Evolutionary conservation across 2,329 filamentous ascomycete species (phyloP).

Genomic region (Acephala macrosclerotiorum): DNA sequence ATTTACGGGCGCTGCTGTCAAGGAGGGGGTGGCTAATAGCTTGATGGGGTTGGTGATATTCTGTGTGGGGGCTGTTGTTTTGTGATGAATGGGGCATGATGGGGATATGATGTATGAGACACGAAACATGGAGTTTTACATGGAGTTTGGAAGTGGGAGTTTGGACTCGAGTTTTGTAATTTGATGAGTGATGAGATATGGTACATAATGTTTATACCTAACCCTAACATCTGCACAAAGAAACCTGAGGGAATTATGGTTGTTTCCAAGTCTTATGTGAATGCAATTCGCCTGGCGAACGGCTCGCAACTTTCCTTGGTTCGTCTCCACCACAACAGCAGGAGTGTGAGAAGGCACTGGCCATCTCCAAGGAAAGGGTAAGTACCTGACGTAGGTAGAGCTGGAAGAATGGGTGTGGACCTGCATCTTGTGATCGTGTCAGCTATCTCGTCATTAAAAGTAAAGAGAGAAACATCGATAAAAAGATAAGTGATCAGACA

Average conservation of each 20-base stretch:
- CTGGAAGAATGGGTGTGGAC: not conserved
- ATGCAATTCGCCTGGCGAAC: no score
- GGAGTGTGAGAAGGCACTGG: no score
- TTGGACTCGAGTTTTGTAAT: constrained; percentile 2
- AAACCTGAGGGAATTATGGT: no score
- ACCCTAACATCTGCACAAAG: no score
- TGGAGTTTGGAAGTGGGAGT: constrained; percentile 14
- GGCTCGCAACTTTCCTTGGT: no score
- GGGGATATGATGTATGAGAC: constrained; percentile 7
- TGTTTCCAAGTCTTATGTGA: no score
- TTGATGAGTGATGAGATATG: constrained; percentile 12
- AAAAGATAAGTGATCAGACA: constrained; percentile 66
- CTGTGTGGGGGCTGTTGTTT: constrained; percentile 17
- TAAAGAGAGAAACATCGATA: not conserved
- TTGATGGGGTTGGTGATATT: constrained; percentile 22
- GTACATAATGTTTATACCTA: constrained; percentile 9
- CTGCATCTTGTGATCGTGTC: constrained; percentile 12
- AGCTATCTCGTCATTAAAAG: constrained; percentile 7
- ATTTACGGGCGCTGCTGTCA: constrained; percentile 25
- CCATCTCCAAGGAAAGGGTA: no score
- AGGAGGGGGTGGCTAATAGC: constrained; percentile 5
- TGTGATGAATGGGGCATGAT: constrained; percentile 12
- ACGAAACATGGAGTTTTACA: constrained; percentile 12
- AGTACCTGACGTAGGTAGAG: no score
- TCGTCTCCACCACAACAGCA: no score